A percentile compares a stretch with the other conserved stretches of the same genome.
Conservation (phyloP, 164 flowering plant species). For the Stephania japonica region DNA sequence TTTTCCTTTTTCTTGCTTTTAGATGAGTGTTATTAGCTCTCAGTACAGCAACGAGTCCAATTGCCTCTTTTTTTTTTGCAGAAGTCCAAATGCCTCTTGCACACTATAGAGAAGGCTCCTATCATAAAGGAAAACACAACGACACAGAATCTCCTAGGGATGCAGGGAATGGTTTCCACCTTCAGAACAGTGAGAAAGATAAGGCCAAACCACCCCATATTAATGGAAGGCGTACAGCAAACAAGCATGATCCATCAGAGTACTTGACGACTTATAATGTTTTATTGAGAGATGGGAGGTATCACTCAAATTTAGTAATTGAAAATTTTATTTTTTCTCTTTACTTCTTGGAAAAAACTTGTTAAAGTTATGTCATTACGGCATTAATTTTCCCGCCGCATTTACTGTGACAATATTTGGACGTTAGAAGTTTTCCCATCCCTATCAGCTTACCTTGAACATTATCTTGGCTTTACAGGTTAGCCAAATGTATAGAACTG, state of each 20-base stretch:
- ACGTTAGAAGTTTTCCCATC: neutral
- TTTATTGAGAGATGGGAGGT: slow-evolving; percentile 69
- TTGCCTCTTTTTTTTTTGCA: slow-evolving; percentile 9
- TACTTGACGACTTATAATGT: slow-evolving; percentile 41
- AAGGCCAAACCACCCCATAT: slow-evolving; percentile 15
- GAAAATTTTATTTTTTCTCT: neutral
- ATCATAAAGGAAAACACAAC: slow-evolving; percentile 24
- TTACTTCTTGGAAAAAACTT: neutral
- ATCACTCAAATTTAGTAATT: slow-evolving; percentile 10
- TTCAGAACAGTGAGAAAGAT: slow-evolving; percentile 13
- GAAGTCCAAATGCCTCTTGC: slow-evolving; percentile 23
- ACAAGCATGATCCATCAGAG: slow-evolving; percentile 24
- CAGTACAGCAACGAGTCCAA: slow-evolving; percentile 29
- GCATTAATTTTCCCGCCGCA: no score
- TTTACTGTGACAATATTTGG: neutral
- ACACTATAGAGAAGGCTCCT: slow-evolving; percentile 25
- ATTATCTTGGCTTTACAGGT: slow-evolving; percentile 34
- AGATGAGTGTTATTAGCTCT: slow-evolving; percentile 9
- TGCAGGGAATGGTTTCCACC: slow-evolving; percentile 19
- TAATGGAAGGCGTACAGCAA: slow-evolving; percentile 25
- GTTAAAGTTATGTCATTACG: neutral
- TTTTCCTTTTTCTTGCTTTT: neutral
- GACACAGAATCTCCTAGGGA: slow-evolving; percentile 22
- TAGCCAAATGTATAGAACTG: slow-evolving; percentile 59
- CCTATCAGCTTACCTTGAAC: slow-evolving; percentile 6